Base-by-base conservation (phyloP, 2,329 filamentous ascomycete genomes). In the Fusarium sp. region DNA sequence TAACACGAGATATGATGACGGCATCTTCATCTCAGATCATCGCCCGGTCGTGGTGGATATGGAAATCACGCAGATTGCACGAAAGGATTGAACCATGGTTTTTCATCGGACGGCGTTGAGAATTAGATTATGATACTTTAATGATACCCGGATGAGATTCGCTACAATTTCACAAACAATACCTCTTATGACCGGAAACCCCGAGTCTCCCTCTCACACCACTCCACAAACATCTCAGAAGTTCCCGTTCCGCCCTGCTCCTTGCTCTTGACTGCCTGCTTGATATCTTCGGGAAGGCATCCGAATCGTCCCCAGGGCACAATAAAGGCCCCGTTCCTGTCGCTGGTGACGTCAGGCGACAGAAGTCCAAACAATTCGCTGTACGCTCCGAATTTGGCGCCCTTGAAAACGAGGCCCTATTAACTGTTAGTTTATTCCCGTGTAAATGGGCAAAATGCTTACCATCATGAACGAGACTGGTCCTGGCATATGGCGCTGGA, bases 11-110 rank as follows among this genome's bases (percentile, higher is more conserved):
- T 79, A 74, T 38, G 77, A 80, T 6, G 77, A 83, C 18, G 77
- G 73, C 0, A 65, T 79, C 4, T 82, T 77, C 60, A 80, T 81
- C 20, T 82, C 81, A 3, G 81, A 83, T 45, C 81, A 82, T 68
- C 71, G 81, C 1, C 73, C 79, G 1, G 78, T 82, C 8, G 75
- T 81, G 25, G 71, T 81, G 2, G 80, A 82, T n/a, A 42, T 71
- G 22, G 56, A 63, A 11, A 52, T 73, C 20, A 72, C 62, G 6
- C 67, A 68, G 13, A 62, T 74, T 14, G 70, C 71, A n/a, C 71
- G 71, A 27, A 68, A 68, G 52, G 16, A 20, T 10, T 42, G 40
- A 42, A 40, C 31, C n/a, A 38, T 29, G 36, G 16, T 5, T 29
- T 54, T 60, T 63, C 22, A 58, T 63, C 16, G 50, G 7, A 5